Percentiles rank a stretch among this genome's conserved stretches.
Conservation (phyloP, 1,139 yeast species). For the Torulaspora globosa region DNA sequence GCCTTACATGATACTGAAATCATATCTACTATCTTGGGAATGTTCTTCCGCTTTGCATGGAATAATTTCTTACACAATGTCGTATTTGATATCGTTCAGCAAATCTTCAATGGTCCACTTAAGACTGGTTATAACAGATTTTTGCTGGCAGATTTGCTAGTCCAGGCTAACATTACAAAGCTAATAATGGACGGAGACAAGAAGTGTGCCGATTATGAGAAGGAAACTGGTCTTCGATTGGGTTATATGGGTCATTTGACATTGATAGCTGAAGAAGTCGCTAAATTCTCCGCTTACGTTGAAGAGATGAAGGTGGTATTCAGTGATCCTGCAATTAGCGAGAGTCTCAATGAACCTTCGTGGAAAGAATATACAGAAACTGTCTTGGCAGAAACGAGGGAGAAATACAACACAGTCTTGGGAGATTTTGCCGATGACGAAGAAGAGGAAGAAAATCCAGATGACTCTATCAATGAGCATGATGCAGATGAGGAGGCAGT, state of each 20-base stretch:
- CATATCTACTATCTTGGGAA: conserved; percentile 67
- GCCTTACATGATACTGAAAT: conserved; percentile 79
- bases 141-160: conserved; percentile 79
- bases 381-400: conserved; percentile 81
- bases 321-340: conserved; percentile 30
- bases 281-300: conserved; percentile 59
- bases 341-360: conserved; percentile 43
- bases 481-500: conserved; percentile 22
- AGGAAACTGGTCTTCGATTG: conserved; percentile 54
- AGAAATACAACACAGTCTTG: conserved; percentile 89
- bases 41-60: conserved; percentile 97
- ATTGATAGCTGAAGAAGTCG: conserved; percentile 93
- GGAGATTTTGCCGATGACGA: conserved; percentile 58
- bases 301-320: conserved; percentile 38
- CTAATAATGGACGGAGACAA: conserved; percentile 80
- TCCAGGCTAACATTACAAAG: conserved; percentile 73
- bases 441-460: conserved; percentile 26
- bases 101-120: conserved; percentile 89
- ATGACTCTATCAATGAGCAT: conserved; percentile 14
- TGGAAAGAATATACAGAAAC: conserved; percentile 88
- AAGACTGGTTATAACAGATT: conserved; percentile 84
- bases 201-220: conserved; percentile 67
- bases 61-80: conserved; percentile 95
- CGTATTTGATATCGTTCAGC: conserved; percentile 96
- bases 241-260: conserved; percentile 99